Evolutionary conservation across 345 rosid genomes (phyloP).

Genomic region (Garcia nutans): DNA sequence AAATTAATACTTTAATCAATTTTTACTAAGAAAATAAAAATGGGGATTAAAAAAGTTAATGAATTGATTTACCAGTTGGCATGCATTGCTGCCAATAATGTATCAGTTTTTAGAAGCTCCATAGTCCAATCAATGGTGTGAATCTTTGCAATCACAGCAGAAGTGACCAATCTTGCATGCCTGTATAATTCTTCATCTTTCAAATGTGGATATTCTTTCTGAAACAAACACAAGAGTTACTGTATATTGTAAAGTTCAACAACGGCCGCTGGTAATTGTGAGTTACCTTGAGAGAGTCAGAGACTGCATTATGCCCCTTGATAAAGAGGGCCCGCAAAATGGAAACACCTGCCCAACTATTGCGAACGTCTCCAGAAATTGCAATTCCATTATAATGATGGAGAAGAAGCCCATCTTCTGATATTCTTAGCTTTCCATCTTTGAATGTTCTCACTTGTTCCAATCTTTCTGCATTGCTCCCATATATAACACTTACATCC

Average conservation of each 20-base stretch:
- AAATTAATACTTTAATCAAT: too few relatives aligned
- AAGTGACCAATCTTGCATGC: conserved; percentile 53
- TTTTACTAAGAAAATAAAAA: too few relatives aligned
- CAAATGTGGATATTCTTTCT: conserved; percentile 38
- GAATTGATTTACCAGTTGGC: conserved; percentile 42
- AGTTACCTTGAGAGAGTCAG: conserved; percentile 48
- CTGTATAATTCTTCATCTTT: conserved; percentile 53
- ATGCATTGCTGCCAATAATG: conserved; percentile 54
- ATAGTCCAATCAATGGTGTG: conserved; percentile 75
- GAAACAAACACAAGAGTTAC: not conserved
- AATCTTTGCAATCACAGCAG: conserved; percentile 64
- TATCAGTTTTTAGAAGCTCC: conserved; percentile 60
- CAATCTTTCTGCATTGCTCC: conserved; percentile 37
- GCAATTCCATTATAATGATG: conserved; percentile 41
- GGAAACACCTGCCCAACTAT: conserved; percentile 56
- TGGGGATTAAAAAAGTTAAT: too few relatives aligned
- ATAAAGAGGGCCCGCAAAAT: conserved; percentile 50
- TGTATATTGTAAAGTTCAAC: too few relatives aligned
- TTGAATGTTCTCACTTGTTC: conserved; percentile 42
- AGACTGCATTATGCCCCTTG: conserved; percentile 53
- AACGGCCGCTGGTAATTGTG: too few relatives aligned
- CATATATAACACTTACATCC: conserved; percentile 61
- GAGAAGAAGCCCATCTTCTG: conserved; percentile 43
- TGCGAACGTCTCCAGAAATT: conserved; percentile 49
- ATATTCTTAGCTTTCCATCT: conserved; percentile 56